These are phyloP conservation scores for Clavaria fumosa DNA, from an alignment of 768 basidiomycete genomes.

Conservation along the genomic window DNA sequence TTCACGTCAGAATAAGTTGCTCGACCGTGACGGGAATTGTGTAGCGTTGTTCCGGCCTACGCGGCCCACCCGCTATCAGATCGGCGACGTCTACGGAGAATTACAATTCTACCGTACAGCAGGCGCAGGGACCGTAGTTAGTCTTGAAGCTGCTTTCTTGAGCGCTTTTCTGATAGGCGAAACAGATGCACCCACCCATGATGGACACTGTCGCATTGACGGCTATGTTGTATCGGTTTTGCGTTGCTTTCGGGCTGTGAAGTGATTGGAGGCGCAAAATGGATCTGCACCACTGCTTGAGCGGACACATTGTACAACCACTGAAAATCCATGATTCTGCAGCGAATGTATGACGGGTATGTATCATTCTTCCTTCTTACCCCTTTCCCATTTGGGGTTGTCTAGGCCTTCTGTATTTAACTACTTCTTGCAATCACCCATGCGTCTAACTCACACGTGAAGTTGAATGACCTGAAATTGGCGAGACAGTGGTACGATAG, in stretches of 20 bases:
- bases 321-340: slow-evolving; percentile 1
- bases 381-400: too few relatives aligned
- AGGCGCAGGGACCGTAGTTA: slow-evolving; percentile 70
- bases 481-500: too few relatives aligned
- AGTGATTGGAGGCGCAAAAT: neutral
- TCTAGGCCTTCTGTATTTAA: too few relatives aligned
- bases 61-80: slow-evolving; percentile 63
- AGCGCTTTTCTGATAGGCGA: too few relatives aligned
- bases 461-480: too few relatives aligned
- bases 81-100: slow-evolving; percentile 79
- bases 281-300: slow-evolving; percentile 1
- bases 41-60: slow-evolving; percentile 74
- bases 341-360: too few relatives aligned
- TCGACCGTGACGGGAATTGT: slow-evolving; percentile 50
- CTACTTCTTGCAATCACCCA: too few relatives aligned
- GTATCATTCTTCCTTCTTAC: too few relatives aligned
- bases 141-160: neutral
- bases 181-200: slow-evolving; percentile 75
- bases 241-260: slow-evolving; percentile 37
- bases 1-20: too few relatives aligned
- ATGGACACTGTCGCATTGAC: slow-evolving; percentile 83
- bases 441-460: too few relatives aligned
- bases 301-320: neutral
- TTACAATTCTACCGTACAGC: slow-evolving; percentile 69
- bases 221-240: slow-evolving; percentile 75